Percentiles rank a stretch among this genome's conserved stretches.
Conservation (phyloP, 2,329 filamentous ascomycete genomes). For the Hypoxylon sp. region DNA sequence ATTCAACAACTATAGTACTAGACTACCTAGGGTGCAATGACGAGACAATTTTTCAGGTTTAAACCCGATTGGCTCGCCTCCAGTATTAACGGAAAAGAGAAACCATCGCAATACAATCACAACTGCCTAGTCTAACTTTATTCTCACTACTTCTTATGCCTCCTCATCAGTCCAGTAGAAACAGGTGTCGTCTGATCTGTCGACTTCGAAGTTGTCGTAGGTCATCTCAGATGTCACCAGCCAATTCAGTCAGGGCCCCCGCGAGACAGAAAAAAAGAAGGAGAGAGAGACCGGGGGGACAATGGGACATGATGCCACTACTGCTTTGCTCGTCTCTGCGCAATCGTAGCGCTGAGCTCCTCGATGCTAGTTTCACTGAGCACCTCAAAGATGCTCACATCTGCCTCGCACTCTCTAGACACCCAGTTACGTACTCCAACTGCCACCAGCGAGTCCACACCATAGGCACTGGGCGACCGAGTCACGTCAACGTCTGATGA, state of each 20-base stretch:
- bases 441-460: constrained; percentile 68
- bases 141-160: neutral
- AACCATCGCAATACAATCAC: neutral
- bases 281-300: too few relatives aligned
- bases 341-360: constrained; percentile 58
- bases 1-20: neutral
- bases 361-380: constrained; percentile 61
- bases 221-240: neutral
- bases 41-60: neutral
- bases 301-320: constrained; percentile 3
- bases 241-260: neutral
- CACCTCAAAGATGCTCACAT: constrained; percentile 65
- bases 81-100: neutral
- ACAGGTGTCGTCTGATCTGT: too few relatives aligned
- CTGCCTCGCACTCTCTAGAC: constrained; percentile 60
- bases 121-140: neutral
- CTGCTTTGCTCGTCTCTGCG: constrained; percentile 42
- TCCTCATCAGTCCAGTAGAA: neutral
- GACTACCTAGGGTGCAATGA: neutral
- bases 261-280: neutral
- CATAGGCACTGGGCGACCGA: constrained; percentile 62
- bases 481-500: constrained; percentile 62
- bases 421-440: constrained; percentile 69
- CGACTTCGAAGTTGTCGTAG: neutral
- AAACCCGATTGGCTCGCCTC: neutral